Evolutionary conservation across 2,329 filamentous ascomycete genomes (phyloP).

Genomic region (Epichloe sp.): DNA sequence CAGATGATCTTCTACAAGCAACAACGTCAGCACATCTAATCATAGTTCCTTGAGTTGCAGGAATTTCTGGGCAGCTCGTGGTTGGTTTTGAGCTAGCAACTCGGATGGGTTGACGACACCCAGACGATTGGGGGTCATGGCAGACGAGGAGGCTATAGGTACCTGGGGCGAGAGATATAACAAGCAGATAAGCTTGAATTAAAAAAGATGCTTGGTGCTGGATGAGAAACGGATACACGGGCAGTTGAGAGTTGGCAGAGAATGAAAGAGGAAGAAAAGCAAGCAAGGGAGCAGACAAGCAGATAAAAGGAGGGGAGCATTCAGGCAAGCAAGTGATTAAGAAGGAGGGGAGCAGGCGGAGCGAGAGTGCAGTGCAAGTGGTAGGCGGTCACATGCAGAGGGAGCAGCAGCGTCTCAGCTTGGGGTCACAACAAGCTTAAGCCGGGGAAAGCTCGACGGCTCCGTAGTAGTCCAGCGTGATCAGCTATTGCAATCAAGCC

Average conservation of each 20-base stretch:
- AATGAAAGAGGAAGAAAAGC: conserved; percentile 1
- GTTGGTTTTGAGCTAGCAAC: not conserved
- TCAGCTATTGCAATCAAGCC: not conserved
- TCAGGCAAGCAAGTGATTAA: conserved; percentile 3
- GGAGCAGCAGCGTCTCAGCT: not conserved
- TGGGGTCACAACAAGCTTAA: not conserved
- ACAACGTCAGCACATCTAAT: not conserved
- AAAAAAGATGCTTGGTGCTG: conserved; percentile 5
- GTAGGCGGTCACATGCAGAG: not conserved
- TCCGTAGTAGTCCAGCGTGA: too few relatives aligned
- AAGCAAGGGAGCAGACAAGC: conserved; percentile 1
- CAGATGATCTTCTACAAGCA: not conserved
- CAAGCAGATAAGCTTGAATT: conserved; percentile 5
- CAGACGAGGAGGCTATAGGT: not conserved
- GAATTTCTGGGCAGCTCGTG: not conserved
- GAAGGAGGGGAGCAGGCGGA: conserved; percentile 3
- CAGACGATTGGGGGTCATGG: not conserved
- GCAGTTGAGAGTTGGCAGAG: conserved; percentile 3
- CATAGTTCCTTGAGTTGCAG: not conserved
- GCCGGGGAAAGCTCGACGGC: conserved; percentile 1
- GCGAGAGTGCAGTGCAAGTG: too few relatives aligned
- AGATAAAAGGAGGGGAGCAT: not conserved
- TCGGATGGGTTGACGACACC: not conserved
- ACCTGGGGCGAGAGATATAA: conserved; percentile 2
- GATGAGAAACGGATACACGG: conserved; percentile 4